Percentiles rank a stretch among this genome's conserved stretches.
Evolutionary conservation across 805 yeast genomes (phyloP).

Genomic region (Suhomyces sp.): DNA sequence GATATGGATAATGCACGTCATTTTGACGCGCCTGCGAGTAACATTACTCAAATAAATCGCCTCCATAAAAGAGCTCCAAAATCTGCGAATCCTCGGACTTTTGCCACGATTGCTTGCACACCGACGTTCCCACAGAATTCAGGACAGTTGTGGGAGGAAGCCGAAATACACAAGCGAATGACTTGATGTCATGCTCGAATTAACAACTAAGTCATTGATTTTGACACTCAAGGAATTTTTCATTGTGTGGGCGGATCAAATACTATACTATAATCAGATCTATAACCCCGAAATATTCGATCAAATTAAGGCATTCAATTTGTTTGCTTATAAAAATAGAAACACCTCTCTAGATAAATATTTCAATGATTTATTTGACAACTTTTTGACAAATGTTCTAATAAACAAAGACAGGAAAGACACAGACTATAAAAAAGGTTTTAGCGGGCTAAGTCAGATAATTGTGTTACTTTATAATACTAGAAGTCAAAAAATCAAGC

Average conservation of each 20-base stretch:
- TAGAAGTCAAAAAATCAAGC: constrained; percentile 25
- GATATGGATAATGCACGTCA: neutral
- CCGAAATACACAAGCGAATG: neutral
- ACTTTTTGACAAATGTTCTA: constrained; percentile 19
- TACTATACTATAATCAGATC: constrained; percentile 50
- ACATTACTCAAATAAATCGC: neutral
- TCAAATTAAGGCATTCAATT: constrained; percentile 39
- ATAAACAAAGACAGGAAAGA: constrained; percentile 2
- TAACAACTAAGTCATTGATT: constrained; percentile 29
- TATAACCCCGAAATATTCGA: constrained; percentile 54
- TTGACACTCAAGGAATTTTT: constrained; percentile 47
- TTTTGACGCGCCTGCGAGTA: neutral
- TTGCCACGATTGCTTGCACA: neutral
- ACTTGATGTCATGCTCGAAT: constrained; percentile 1
- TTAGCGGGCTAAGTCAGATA: constrained; percentile 23
- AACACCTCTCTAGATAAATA: constrained; percentile 48
- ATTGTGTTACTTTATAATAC: constrained; percentile 37
- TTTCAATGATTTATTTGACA: constrained; percentile 35
- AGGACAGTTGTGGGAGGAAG: neutral
- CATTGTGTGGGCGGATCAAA: constrained; percentile 50
- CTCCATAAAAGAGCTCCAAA: neutral
- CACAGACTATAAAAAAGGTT: neutral
- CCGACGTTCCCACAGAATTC: too few relatives aligned
- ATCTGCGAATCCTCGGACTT: neutral
- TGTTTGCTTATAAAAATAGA: constrained; percentile 41